phyloP scores from a whole-genome alignment of 1,139 yeast species.

The Geotrichum histeridarum region DNA sequence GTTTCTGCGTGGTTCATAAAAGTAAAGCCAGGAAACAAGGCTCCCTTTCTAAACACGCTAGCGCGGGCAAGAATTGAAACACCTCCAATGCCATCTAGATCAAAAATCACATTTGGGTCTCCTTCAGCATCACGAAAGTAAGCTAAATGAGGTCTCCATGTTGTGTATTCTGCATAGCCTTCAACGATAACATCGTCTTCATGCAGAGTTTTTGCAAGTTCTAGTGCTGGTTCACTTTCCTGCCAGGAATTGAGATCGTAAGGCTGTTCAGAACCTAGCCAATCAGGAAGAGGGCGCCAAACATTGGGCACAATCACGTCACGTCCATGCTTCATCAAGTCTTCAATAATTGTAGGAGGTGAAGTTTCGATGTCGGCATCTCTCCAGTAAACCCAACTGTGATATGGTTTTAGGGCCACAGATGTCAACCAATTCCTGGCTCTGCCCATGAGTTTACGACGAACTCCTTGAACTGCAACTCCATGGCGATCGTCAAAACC shows the following conservation, averaged over 20 bases:
- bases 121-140: conserved; percentile 79
- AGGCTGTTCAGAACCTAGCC: conserved; percentile 87
- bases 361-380: conserved; percentile 65
- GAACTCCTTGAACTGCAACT: conserved; percentile 64
- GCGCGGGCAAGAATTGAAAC: conserved; percentile 80
- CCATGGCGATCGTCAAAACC: conserved; percentile 81
- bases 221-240: conserved; percentile 76
- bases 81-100: conserved; percentile 88
- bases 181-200: conserved; percentile 91
- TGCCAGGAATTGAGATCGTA: conserved; percentile 91
- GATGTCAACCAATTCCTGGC: conserved; percentile 68
- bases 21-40: conserved; percentile 85
- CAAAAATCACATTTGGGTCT: conserved; percentile 82
- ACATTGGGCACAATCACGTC: conserved; percentile 82
- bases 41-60: conserved; percentile 69
- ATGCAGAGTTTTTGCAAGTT: conserved; percentile 64
- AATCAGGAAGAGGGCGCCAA: conserved; percentile 87
- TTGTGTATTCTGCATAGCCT: conserved; percentile 86
- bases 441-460: conserved; percentile 66
- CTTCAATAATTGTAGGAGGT: conserved; percentile 58
- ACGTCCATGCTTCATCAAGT: conserved; percentile 56
- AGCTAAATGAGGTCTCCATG: conserved; percentile 90
- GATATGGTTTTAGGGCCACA: conserved; percentile 58
- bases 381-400: conserved; percentile 73
- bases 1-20: conserved; percentile 89